These are phyloP conservation scores for Xylaria sp. DNA, from an alignment of 2,329 filamentous ascomycete genomes.

Conservation along the genomic window DNA sequence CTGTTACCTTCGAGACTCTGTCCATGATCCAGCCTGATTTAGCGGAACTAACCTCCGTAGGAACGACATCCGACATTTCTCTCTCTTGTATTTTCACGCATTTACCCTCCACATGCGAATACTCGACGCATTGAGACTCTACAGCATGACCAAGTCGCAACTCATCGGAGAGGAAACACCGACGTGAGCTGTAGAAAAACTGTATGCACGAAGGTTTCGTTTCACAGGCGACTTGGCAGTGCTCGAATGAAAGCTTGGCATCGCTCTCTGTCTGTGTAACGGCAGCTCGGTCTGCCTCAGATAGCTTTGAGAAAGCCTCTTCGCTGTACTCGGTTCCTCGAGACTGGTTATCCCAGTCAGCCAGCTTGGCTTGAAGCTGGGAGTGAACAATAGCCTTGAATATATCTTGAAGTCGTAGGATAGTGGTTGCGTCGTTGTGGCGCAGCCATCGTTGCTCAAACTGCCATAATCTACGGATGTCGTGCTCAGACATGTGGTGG, in stretches of 20 bases:
- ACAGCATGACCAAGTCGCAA: too few relatives aligned
- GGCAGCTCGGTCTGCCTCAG: background rate
- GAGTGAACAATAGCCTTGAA: constrained; percentile 11
- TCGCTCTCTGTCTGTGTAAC: constrained; percentile 13
- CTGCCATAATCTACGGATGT: constrained; percentile 27
- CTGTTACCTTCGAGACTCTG: too few relatives aligned
- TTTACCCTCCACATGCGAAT: too few relatives aligned
- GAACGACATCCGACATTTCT: too few relatives aligned
- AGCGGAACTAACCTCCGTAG: too few relatives aligned
- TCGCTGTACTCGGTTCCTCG: constrained; percentile 31
- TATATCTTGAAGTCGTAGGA: constrained; percentile 26
- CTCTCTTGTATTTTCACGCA: too few relatives aligned
- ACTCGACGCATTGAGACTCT: too few relatives aligned
- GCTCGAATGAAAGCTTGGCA: constrained; percentile 22
- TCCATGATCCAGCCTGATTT: too few relatives aligned
- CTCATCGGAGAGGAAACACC: constrained; percentile 31
- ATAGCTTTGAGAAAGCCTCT: constrained; percentile 15
- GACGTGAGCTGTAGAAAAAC: constrained; percentile 17
- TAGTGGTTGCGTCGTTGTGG: background rate
- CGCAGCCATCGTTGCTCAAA: constrained; percentile 33
- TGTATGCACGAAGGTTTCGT: constrained; percentile 31
- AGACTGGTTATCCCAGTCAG: constrained; percentile 29
- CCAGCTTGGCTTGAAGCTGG: constrained; percentile 15
- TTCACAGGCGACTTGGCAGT: constrained; percentile 31
- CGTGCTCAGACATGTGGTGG: constrained; percentile 30